Evolutionary conservation across 2,329 filamentous ascomycete species (phyloP).

Genomic region (Amphichorda felina): DNA sequence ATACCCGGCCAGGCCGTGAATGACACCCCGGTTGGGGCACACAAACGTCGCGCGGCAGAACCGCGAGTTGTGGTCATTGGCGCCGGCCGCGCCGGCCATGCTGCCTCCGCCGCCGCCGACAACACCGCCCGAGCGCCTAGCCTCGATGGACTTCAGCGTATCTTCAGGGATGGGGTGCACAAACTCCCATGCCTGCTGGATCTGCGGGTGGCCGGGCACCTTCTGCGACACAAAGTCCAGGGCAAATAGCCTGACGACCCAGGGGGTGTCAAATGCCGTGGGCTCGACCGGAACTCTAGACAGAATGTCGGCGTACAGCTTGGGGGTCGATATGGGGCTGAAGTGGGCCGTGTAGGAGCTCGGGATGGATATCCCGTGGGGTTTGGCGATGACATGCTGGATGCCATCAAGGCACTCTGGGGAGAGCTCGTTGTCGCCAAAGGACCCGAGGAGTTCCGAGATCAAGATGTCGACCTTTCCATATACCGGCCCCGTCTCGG

Average conservation of each 20-base stretch:
- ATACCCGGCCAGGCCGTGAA: conserved; percentile 86
- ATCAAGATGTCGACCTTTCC: conserved; percentile 82
- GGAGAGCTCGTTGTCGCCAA: conserved; percentile 92
- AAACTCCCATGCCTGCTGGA: conserved; percentile 74
- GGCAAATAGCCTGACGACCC: conserved; percentile 86
- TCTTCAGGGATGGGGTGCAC: conserved; percentile 56
- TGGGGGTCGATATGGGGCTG: conserved; percentile 82
- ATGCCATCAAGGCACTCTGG: conserved; percentile 95
- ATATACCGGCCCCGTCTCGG: conserved; percentile 31
- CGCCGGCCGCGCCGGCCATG: conserved; percentile 63
- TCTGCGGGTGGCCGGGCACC: conserved; percentile 45
- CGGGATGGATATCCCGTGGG: conserved; percentile 85
- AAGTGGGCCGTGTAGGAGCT: conserved; percentile 87
- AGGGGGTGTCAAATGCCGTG: conserved; percentile 78
- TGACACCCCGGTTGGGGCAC: conserved; percentile 65
- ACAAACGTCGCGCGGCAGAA: conserved; percentile 69
- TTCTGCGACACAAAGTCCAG: conserved; percentile 71
- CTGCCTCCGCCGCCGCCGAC: conserved; percentile 58
- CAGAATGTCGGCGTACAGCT: conserved; percentile 70
- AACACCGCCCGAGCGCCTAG: conserved; percentile 50
- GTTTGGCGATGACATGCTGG: conserved; percentile 69
- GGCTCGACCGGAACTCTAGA: conserved; percentile 48
- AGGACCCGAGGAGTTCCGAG: conserved; percentile 88
- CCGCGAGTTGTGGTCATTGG: conserved; percentile 87
- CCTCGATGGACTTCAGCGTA: conserved; percentile 41